phyloP scores from a whole-genome alignment of 1,284 basidiomycete species.

The Tilletia caries region DNA sequence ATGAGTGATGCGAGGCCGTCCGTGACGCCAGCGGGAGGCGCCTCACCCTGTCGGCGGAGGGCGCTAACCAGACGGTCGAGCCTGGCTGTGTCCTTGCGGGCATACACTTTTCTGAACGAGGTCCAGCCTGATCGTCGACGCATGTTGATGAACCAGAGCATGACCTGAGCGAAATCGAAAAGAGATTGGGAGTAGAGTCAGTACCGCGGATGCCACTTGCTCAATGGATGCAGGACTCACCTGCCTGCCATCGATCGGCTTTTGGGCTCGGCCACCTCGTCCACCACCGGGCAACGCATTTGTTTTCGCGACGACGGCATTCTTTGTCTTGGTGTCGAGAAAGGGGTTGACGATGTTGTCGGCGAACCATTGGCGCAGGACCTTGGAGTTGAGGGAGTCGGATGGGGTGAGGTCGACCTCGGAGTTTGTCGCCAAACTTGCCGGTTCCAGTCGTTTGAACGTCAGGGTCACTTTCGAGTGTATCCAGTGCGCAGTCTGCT shows the following conservation, averaged over 20 bases:
- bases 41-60: neutral
- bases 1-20: constrained; percentile 17
- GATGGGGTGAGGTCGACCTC: neutral
- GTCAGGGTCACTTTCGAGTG: too few relatives aligned
- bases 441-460: too few relatives aligned
- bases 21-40: neutral
- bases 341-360: constrained; percentile 38
- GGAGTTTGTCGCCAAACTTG: too few relatives aligned
- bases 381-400: constrained; percentile 23
- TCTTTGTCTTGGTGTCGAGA: constrained; percentile 32
- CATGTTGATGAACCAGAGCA: constrained; percentile 51
- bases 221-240: neutral
- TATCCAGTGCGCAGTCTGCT: too few relatives aligned
- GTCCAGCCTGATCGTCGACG: constrained; percentile 50
- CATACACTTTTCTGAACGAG: constrained; percentile 33
- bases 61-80: constrained; percentile 17
- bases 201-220: neutral
- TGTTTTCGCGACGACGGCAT: constrained; percentile 28
- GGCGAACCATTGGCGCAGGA: constrained; percentile 45
- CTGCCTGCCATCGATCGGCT: neutral
- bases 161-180: constrained; percentile 27
- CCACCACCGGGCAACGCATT: constrained; percentile 20
- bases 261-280: neutral
- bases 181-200: neutral
- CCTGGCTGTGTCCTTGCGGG: constrained; percentile 22